Base-by-base conservation (phyloP, 129 eudicot species). In the Tanacetum coccineum region DNA sequence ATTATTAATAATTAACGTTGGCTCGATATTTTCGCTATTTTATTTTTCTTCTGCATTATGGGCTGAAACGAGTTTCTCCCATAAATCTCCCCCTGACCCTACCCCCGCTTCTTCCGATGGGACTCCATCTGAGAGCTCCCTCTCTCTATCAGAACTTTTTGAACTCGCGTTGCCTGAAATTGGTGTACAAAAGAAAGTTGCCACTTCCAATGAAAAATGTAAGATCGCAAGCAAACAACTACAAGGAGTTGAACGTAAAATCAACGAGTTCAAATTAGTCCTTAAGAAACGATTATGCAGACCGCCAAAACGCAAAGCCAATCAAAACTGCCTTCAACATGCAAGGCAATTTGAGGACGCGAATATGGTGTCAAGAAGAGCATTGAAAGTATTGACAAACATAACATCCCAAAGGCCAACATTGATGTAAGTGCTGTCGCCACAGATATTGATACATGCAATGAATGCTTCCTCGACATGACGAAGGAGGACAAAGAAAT, bases 331-430 rank as follows among this genome's bases (percentile, higher is more conserved):
- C 67, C 76, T 82, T 13, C 13, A 17, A 0, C 74, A n/a, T 82
- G 87, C 47, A 61, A 9, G 83, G 69, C 13, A 77, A 74, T n/a
- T 70, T 25, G 66, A 20, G 18, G 66, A 30, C 13, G 87, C 87
- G 0, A 67, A 65, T 2, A 82, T 4, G 83, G 75, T 18, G 70
- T 75, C 13, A 57, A 62, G 47, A 66, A 55, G 1, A 48, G 70
- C 28, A 46, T 82, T n/a, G 73, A 69, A 30, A 72, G 78, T 51
- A 39, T 82, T 2, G 15, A 30, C 11, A 59, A 49, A 18, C 57
- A 63, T 0, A 59, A 82, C 44, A 66, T 59, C 2, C 61, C 78
- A 18, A 78, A 78, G 59, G 87, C 83, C 8, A 82, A 67, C 8
- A 26, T 50, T 5, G 87, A 78, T 55, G 42, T 82, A 15, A 75